These are phyloP conservation scores for Ophiostoma sp. DNA, from an alignment of 2,329 filamentous ascomycete genomes.

Conservation along the genomic window DNA sequence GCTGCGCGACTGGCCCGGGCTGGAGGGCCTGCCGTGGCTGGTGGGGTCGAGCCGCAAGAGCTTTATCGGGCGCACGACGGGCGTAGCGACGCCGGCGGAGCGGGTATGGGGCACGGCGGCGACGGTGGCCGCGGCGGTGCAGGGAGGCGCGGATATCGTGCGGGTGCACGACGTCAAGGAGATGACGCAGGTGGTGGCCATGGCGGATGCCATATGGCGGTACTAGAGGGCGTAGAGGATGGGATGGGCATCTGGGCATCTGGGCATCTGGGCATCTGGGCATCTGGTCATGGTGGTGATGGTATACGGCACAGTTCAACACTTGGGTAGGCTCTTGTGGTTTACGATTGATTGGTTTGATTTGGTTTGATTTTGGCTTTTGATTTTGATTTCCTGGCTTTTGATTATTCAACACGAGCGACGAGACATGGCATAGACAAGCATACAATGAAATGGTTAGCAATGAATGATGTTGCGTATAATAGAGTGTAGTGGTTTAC, in stretches of 20 bases:
- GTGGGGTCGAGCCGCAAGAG: slow-evolving; percentile 83
- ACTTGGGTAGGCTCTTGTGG: not conserved
- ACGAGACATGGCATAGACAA: not conserved
- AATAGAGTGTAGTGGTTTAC: not conserved
- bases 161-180: slow-evolving; percentile 84
- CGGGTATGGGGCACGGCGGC: slow-evolving; percentile 82
- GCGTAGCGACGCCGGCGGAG: slow-evolving; percentile 62
- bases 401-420: not conserved
- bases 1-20: slow-evolving; percentile 57
- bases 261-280: no score
- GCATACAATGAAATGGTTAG: not conserved
- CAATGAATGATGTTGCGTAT: not conserved
- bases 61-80: slow-evolving; percentile 80
- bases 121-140: slow-evolving; percentile 76
- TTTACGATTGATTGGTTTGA: not conserved
- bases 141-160: slow-evolving; percentile 84
- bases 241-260: not conserved
- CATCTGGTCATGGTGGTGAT: not conserved
- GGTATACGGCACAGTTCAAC: not conserved
- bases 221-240: slow-evolving; percentile 27
- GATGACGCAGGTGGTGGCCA: slow-evolving; percentile 77
- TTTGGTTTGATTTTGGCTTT: not conserved
- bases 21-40: slow-evolving; percentile 76
- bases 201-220: slow-evolving; percentile 91
- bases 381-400: not conserved